phyloP scores from a whole-genome alignment of 1,284 basidiomycete species.

The Cryptococcus wingfieldii region DNA sequence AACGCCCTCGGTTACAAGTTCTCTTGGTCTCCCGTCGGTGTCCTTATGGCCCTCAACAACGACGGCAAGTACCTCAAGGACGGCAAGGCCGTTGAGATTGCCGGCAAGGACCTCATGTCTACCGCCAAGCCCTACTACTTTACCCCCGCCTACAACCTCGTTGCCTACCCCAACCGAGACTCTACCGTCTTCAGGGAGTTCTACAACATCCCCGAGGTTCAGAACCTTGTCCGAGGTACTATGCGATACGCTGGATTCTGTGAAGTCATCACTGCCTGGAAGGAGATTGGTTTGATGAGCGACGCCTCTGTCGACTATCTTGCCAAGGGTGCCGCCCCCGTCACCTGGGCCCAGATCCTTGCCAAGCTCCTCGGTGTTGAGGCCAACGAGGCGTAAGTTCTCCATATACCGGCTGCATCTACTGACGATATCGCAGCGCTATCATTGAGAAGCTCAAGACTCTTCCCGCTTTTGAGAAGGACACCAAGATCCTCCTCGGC shows the following conservation, averaged over 20 bases:
- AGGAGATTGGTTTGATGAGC: conserved; percentile 83
- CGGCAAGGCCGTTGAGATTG: conserved; percentile 63
- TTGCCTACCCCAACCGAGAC: conserved; percentile 97
- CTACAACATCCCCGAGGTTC: conserved; percentile 90
- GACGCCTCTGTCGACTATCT: conserved; percentile 74
- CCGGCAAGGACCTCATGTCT: conserved; percentile 69
- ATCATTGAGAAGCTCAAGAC: conserved; percentile 69
- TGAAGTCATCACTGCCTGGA: conserved; percentile 86
- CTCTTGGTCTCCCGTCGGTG: conserved; percentile 96
- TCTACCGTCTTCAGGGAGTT: conserved; percentile 77
- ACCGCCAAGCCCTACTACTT: conserved; percentile 92
- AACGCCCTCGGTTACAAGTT: conserved; percentile 99
- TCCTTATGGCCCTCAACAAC: conserved; percentile 92
- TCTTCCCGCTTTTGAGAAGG: conserved; percentile 66
- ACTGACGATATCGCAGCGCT: conserved; percentile 40
- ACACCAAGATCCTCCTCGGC: conserved; percentile 70
- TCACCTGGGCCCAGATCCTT: conserved; percentile 79
- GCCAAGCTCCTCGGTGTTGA: conserved; percentile 73
- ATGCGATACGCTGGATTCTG: conserved; percentile 97
- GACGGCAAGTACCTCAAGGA: conserved; percentile 74
- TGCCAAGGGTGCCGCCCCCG: conserved; percentile 53
- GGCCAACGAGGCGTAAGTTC: conserved; percentile 62
- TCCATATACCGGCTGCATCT: not conserved
- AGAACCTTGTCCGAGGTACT: conserved; percentile 89
- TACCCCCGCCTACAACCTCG: conserved; percentile 91